Conservation (phyloP, 768 basidiomycete genomes). For the Mycena amicta region DNA sequence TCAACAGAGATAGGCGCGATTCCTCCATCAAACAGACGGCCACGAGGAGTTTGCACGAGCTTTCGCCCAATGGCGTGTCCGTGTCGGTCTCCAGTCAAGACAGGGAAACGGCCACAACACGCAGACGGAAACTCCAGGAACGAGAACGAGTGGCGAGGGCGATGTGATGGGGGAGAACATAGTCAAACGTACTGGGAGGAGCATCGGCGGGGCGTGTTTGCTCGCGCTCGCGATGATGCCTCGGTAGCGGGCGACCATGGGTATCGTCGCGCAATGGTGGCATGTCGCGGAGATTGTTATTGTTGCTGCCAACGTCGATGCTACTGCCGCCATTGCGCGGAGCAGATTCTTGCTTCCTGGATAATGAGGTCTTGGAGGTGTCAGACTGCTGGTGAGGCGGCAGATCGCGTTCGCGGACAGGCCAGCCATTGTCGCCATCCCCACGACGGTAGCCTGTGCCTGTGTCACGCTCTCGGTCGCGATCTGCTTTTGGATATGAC, state of each 20-base stretch:
- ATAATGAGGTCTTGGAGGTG: background rate
- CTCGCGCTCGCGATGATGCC: background rate
- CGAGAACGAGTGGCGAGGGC: slow-evolving; percentile 15
- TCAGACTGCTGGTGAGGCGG: background rate
- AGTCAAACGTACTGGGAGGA: slow-evolving; percentile 26
- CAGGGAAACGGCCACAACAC: background rate
- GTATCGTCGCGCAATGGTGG: background rate
- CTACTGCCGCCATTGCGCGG: background rate
- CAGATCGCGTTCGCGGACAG: background rate
- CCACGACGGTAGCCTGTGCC: background rate
- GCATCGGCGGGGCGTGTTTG: background rate
- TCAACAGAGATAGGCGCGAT: background rate
- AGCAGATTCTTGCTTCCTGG: background rate
- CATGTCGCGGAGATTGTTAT: background rate
- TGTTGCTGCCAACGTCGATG: background rate
- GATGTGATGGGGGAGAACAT: slow-evolving; percentile 11
- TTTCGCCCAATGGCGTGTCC: background rate
- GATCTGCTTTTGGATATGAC: background rate
- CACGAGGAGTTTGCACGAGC: background rate
- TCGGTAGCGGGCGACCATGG: background rate
- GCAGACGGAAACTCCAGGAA: background rate
- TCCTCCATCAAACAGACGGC: background rate
- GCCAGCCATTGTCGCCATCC: background rate
- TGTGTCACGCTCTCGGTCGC: slow-evolving; percentile 7
- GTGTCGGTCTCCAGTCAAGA: background rate